Conservation (phyloP, 1,139 yeast species). For the Zygosaccharomyces sapae region DNA sequence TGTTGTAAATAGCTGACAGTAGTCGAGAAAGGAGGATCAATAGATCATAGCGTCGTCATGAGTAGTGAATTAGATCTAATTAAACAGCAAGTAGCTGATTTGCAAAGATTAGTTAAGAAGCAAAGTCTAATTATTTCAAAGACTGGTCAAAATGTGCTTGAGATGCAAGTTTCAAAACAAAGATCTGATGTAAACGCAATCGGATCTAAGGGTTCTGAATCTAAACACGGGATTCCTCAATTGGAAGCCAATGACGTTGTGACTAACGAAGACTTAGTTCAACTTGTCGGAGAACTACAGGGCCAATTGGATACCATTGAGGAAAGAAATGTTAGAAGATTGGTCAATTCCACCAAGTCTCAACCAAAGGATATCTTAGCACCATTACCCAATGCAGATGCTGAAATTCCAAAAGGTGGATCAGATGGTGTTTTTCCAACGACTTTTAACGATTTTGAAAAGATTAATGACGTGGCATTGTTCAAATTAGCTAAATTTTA, state of each 20-base stretch:
- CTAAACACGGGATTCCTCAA: constrained; percentile 16
- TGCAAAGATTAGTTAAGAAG: constrained; percentile 48
- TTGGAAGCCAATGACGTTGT: constrained; percentile 59
- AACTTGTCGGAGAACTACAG: constrained; percentile 82
- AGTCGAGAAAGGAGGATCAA: no score
- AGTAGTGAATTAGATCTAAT: constrained; percentile 37
- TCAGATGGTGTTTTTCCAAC: constrained; percentile 49
- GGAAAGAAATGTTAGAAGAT: constrained; percentile 59
- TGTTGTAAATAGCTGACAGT: no score
- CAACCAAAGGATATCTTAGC: constrained; percentile 44
- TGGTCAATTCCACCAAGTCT: constrained; percentile 47
- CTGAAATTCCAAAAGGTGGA: constrained; percentile 55
- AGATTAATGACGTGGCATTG: constrained; percentile 44
- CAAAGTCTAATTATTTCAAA: constrained; percentile 47
- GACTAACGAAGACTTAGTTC: constrained; percentile 78
- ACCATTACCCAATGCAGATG: constrained; percentile 66
- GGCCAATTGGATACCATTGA: constrained; percentile 74
- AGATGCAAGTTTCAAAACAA: constrained; percentile 55
- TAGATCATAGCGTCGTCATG: constrained; percentile 12
- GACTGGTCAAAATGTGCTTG: constrained; percentile 75
- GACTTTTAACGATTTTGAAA: constrained; percentile 52
- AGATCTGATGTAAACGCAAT: constrained; percentile 35
- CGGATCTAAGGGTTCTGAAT: constrained; percentile 9
- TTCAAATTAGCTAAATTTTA: constrained; percentile 62
- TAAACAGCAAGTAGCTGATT: constrained; percentile 44